Conservation (phyloP, 495 filamentous ascomycete genomes). For the Chaetomidium leptoderma region DNA sequence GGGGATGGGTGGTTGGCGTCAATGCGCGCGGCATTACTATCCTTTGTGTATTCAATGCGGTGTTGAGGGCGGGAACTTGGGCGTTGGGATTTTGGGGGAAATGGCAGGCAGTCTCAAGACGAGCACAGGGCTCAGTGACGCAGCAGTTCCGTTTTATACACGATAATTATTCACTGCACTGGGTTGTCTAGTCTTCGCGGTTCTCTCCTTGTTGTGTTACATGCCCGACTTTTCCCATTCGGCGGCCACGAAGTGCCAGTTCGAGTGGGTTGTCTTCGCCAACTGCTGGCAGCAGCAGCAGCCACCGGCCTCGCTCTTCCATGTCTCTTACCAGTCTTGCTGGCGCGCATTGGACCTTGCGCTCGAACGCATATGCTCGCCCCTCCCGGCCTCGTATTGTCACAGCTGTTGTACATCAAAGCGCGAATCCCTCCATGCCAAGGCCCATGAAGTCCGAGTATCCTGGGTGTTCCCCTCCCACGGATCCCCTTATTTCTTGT, state of each 20-base stretch:
- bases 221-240: not conserved
- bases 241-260: not conserved
- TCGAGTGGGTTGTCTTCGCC: not conserved
- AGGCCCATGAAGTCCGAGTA: slow-evolving; percentile 1
- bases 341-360: not conserved
- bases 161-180: not conserved
- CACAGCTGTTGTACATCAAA: slow-evolving; percentile 10
- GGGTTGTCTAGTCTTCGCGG: too few species aligned
- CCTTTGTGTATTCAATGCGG: not conserved
- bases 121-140: not conserved
- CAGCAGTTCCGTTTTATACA: not conserved
- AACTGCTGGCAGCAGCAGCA: not conserved
- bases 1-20: not conserved
- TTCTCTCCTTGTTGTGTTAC: not conserved
- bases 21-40: not conserved
- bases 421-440: not conserved
- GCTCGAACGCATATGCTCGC: not conserved
- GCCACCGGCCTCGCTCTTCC: not conserved
- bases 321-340: not conserved
- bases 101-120: not conserved
- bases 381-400: slow-evolving; percentile 1
- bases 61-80: not conserved
- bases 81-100: not conserved
- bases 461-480: not conserved
- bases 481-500: slow-evolving; percentile 21